Conservation (phyloP, 1,139 yeast species). For the Protomyces inouyei region DNA sequence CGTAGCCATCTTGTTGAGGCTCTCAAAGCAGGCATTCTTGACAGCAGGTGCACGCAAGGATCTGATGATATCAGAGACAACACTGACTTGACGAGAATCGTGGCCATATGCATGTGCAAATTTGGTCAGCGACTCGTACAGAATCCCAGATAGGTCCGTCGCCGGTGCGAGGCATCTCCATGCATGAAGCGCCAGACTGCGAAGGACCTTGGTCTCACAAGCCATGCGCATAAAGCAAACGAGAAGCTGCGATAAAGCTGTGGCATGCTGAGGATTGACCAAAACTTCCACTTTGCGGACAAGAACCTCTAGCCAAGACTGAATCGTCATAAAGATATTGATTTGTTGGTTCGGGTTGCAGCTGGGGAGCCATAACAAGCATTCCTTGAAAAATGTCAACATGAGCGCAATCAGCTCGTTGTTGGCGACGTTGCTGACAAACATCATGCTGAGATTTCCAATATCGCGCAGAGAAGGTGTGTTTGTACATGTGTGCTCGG, state of each 20-base stretch:
- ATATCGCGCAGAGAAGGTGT: background rate
- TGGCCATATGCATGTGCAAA: background rate
- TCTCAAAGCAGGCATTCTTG: background rate
- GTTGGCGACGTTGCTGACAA: background rate
- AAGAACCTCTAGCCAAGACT: background rate
- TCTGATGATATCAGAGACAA: background rate
- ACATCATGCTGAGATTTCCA: background rate
- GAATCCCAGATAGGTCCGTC: background rate
- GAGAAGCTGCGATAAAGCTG: background rate
- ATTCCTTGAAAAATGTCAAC: background rate
- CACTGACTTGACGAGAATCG: background rate
- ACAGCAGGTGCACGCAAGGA: background rate
- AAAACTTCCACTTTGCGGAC: background rate
- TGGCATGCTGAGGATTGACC: no score
- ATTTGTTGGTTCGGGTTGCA: background rate
- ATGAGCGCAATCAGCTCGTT: background rate
- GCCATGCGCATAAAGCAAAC: background rate
- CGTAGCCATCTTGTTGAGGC: background rate
- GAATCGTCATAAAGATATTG: background rate
- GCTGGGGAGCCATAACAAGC: background rate
- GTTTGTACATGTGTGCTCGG: background rate
- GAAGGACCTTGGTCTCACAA: background rate
- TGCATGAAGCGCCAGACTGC: background rate
- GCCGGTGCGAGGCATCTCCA: background rate
- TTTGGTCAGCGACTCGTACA: background rate